Evolutionary conservation across 371 early-diverging fungal genomes (phyloP), one percentile per base, ranked within the genome.

Genomic region (Syncephalis plumigaleata): DNA sequence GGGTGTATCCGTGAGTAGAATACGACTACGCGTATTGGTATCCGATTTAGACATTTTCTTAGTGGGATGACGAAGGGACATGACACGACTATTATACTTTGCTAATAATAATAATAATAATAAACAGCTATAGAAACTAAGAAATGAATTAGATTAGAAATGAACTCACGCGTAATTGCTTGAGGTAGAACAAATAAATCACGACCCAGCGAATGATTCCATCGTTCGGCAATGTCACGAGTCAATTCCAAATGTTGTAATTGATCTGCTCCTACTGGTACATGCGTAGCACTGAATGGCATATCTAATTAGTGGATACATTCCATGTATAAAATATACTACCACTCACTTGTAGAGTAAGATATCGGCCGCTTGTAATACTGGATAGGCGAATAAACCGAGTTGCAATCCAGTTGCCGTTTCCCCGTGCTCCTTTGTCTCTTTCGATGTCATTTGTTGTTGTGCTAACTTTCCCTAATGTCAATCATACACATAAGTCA

Each of bases 191-290:
- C 72, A 49, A 94, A 89, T 8, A 75, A 44, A 1, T 56, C 44
- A 13, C 50, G 51, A 20, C 69, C 61, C 58, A 71, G 78, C 0
- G 61, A 68, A 37, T 78, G 73, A 65, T 93, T 91, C 58, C 87
- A 86, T 13, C 69, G 57, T 4, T 55, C 48, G 1, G 81, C 87
- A 40, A 87, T 73, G 52, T 83, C 81, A 16, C 81, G 66, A 1
- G 91, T 70, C 42, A 95, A 59, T 56, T 93, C 87, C 23, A 95
- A 55, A 55, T 95, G 95, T 59, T 93, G 94, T 17, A 78, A 52
- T 55, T 95, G 93, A 58, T 95, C 95, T 39, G 87, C 88, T 22
- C 95, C 95, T 0, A 95, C 87, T 9, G 95, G 95, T 0, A 95
- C 84, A 53, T 88, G 77, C 2, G 84, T 82, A 0, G 90, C 84